Evolutionary conservation across 2,329 filamentous ascomycete species (phyloP), one percentile per base, ranked within the genome.

Genomic region (Emmonsia crescens): DNA sequence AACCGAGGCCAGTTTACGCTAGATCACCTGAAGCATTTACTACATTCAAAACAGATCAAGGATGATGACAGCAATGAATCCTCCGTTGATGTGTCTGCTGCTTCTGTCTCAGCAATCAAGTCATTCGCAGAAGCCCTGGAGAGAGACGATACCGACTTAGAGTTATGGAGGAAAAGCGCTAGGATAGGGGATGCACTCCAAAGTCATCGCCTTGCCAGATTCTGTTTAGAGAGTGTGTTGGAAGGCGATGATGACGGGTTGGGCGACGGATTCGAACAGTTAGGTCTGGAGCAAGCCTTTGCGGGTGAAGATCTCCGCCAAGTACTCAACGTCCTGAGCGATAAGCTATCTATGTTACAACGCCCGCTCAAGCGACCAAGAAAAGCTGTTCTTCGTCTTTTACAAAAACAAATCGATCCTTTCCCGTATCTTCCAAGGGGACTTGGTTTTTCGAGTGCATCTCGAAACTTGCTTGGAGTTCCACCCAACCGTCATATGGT

Each of bases 1-100:
- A 99, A 97, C 68, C 87, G 93, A 75, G 94, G 91, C 49, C 90
- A 97, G 70, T 96, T 96, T 71, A 79, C 88, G 62, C 79, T 99
- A n/a, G 93, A 99, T 72, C 79, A 77, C 62, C 83, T 88, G 66
- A 85, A 80, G 67, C 77, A 83, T 73, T 80, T 76, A 51, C 66
- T 81, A 27, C 40, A 24, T 3, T 67, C 68, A 36, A 65, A 63
- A 24, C 27, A 61, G 24, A 44, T 62, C 12, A 52, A 38, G 10
- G 46, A 42, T n/a, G 27, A 65, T 46, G 64, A 64, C 0, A 40
- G 69, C 21, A 67, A 69, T 5, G 64, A 68, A 2, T 55, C 65
- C 27, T 59, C 63, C 9, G 56, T 49, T 19, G 66, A 71, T 9
- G 67, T 72, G 38, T 68, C 70, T n/a, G 73, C 75, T 8, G 70